A percentile compares a stretch with the other conserved stretches of the same genome.
These are phyloP conservation scores for Scutellaria galericulata DNA, from an alignment of 257 asterid species.

Conservation along the genomic window DNA sequence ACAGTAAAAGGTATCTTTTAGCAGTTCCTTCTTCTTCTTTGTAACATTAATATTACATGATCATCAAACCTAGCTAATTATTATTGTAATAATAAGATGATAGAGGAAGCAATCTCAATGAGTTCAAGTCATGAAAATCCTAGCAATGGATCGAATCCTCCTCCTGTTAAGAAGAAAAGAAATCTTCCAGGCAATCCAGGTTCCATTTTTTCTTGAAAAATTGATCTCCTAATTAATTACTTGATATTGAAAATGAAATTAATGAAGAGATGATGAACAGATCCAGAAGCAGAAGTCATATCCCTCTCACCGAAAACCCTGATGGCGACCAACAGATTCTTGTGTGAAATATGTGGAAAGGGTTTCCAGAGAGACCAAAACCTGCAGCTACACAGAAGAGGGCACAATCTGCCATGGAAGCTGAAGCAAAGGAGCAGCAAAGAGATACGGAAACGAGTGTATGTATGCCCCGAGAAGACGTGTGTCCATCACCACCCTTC, in stretches of 20 bases:
- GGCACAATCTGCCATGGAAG: slow-evolving; percentile 94
- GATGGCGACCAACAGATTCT: slow-evolving; percentile 90
- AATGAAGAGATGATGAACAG: slow-evolving; percentile 39
- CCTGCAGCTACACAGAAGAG: slow-evolving; percentile 86
- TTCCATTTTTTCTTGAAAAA: background rate
- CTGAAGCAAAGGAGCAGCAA: slow-evolving; percentile 79
- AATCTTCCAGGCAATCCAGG: slow-evolving; percentile 97
- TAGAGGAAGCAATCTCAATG: slow-evolving; percentile 60
- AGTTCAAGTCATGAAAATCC: slow-evolving; percentile 43
- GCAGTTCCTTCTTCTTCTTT: slow-evolving; percentile 27
- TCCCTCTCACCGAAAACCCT: slow-evolving; percentile 87
- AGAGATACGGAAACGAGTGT: slow-evolving; percentile 76
- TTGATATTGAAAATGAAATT: no score
- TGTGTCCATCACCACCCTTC: slow-evolving; percentile 86
- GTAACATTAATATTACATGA: background rate
- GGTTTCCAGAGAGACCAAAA: slow-evolving; percentile 96
- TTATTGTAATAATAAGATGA: slow-evolving; percentile 45
- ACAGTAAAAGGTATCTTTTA: slow-evolving; percentile 47
- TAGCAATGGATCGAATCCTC: slow-evolving; percentile 57
- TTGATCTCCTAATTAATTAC: no score
- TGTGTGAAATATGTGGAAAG: slow-evolving; percentile 91
- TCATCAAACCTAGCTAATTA: background rate
- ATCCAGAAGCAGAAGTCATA: slow-evolving; percentile 93
- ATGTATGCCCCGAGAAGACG: slow-evolving; percentile 85
- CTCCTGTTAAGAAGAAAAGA: slow-evolving; percentile 78